Evolutionary conservation across 2,329 filamentous ascomycete species (phyloP), one percentile per base, ranked within the genome.

Genomic region (Aspergillus amoenus): DNA sequence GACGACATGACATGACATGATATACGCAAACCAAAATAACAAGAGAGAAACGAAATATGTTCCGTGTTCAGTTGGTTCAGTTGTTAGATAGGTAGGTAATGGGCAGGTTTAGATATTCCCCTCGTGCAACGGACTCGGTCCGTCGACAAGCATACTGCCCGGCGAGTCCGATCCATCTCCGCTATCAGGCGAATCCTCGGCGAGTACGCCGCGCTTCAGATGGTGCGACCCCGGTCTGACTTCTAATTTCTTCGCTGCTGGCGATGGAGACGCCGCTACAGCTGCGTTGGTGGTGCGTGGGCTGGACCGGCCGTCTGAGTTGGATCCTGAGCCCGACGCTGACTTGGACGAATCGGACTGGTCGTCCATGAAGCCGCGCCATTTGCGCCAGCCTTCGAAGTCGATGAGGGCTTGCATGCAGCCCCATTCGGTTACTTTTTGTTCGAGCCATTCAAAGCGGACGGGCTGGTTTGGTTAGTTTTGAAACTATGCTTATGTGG

Each of bases 321-420:
- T 61, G 5, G 60, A 56, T 17, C 53, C 63, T 7, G 59, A 57
- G 17, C 55, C 62, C 6, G 60, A 30, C 3, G 27, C 24, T 27
- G 24, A 7, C 7, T 27, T 61, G 13, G 61, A 55, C 21, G 66
- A 56, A 7, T 46, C 58, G 30, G 63, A 61, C 44, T 46, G 22
- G 15, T 68, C 64, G 45, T 74, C 73, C 40, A 76, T 76, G 69
- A 90, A 93, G 68, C 94, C 90, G 73, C 96, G 96, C 94, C 94
- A 99, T 74, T 91, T 91, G 55, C 93, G 86, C 94, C 94, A 99
- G 60, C 94, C 94, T 72, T 97, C 93, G 72, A 94, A 97, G 78
- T 99, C 94, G 69, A 99, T 97, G 22, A 99, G 83, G 9, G 94
- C 94, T 79, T 97, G 94, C 94, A 99, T 99, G 79, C 94, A 97